Conservation (phyloP, 345 rosid species). For the Gossypium sturtianum region DNA sequence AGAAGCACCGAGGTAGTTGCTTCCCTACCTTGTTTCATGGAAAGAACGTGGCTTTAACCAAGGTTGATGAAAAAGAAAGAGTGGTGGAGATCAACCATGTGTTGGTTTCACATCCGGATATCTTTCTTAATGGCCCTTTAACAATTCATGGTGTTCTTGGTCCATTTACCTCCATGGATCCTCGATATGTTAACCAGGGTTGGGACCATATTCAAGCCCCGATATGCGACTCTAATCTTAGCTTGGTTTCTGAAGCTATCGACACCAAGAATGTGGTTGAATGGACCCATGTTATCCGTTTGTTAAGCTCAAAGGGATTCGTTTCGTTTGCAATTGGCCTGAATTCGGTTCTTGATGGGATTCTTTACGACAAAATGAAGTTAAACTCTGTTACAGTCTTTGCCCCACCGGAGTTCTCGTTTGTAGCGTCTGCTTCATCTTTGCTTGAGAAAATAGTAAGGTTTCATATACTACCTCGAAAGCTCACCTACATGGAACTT, state of each 20-base stretch:
- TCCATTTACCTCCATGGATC: conserved; percentile 41
- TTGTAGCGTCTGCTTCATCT: conserved; percentile 45
- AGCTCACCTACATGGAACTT: conserved; percentile 37
- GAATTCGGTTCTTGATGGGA: conserved; percentile 56
- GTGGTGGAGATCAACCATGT: conserved; percentile 52
- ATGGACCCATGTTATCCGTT: conserved; percentile 53
- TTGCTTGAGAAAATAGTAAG: conserved; percentile 51
- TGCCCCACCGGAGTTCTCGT: conserved; percentile 45
- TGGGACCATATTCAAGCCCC: conserved; percentile 32
- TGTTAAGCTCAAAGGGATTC: conserved; percentile 61
- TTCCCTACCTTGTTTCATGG: conserved; percentile 46
- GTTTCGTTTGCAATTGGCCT: conserved; percentile 70
- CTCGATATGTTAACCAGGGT: conserved; percentile 18
- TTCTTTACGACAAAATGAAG: conserved; percentile 33
- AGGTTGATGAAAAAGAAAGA: conserved; percentile 26
- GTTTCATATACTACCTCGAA: conserved; percentile 44
- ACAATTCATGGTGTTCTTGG: conserved; percentile 65
- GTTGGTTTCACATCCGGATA: conserved; percentile 51
- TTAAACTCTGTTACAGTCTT: conserved; percentile 53
- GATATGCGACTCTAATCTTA: conserved; percentile 25
- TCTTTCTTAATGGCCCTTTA: conserved; percentile 54
- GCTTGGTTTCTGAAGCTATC: conserved; percentile 13
- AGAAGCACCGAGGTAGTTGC: conserved; percentile 43
- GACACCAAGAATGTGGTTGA: conserved; percentile 33
- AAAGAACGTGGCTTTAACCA: conserved; percentile 50